Percentiles rank a stretch among this genome's conserved stretches.
Evolutionary conservation across 2,329 filamentous ascomycete genomes (phyloP).

Genomic region (Aspergillus puulaauensis): DNA sequence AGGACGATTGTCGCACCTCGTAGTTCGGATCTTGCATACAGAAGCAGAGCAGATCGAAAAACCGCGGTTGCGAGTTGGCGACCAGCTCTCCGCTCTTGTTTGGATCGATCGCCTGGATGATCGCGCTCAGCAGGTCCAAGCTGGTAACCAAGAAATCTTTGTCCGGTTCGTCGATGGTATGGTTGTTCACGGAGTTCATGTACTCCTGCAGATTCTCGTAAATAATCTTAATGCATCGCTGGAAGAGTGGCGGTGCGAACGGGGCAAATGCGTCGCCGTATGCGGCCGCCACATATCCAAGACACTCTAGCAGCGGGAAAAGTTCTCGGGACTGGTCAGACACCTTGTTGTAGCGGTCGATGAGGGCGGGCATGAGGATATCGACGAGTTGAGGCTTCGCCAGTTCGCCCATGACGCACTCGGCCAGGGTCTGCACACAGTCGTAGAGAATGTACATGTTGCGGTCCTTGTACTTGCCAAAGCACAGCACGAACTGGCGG

Average conservation of each 20-base stretch:
- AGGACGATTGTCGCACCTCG: conserved; percentile 93
- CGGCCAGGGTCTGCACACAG: conserved; percentile 93
- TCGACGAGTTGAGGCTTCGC: conserved; percentile 78
- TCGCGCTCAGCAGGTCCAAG: conserved; percentile 85
- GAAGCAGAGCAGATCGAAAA: conserved; percentile 86
- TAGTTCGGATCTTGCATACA: conserved; percentile 91
- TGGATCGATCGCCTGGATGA: conserved; percentile 82
- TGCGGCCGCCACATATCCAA: conserved; percentile 89
- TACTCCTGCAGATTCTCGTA: conserved; percentile 85
- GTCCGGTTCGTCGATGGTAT: conserved; percentile 73
- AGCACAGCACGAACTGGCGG: conserved; percentile 87
- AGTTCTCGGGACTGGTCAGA: conserved; percentile 87
- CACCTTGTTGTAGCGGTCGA: conserved; percentile 82
- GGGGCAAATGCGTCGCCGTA: conserved; percentile 79
- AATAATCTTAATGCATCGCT: conserved; percentile 85
- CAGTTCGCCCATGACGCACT: conserved; percentile 80
- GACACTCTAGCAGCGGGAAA: conserved; percentile 91
- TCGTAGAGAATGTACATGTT: conserved; percentile 99
- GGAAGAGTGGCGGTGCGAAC: conserved; percentile 83
- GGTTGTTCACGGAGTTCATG: conserved; percentile 67
- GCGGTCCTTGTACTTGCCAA: conserved; percentile 92
- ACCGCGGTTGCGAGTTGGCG: conserved; percentile 70
- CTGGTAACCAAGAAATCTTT: conserved; percentile 98
- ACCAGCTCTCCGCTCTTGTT: conserved; percentile 75
- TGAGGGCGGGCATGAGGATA: conserved; percentile 88